Evolutionary conservation across 805 yeast genomes (phyloP), one percentile per base, ranked within the genome.

Genomic region (Metschnikowia cubensis): DNA sequence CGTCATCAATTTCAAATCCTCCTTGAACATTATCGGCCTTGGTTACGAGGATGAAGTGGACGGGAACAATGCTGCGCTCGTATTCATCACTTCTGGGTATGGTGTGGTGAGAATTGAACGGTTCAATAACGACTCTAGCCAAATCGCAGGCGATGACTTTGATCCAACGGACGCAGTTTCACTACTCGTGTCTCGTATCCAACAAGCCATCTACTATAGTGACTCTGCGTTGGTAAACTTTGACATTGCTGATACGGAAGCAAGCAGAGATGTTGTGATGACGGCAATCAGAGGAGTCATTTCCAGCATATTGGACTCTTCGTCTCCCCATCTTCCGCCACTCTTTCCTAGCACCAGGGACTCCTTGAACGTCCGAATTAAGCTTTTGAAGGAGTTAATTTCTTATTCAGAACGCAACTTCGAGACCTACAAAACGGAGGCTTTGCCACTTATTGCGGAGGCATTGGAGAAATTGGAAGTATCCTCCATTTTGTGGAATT

Each of bases 141-240:
- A 39, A 4, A 33, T 25, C 14, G 49, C 62, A 6, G 60, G 55
- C 2, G 55, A 56, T 1, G 63, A 56, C 4, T 57, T 52, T 4
- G 64, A 59, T 20, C 59, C 66, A 10, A 50, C 60, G 8, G 56
- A 58, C 20, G 59, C 60, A 0, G 55, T 54, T 29, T 31, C 3
- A n/a, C 74, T 83, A 42, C 72, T 87, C 33, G 84, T 84, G 61
- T 79, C 89, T 0, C 91, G 84, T 58, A 80, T 92, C 20, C 94
- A 86, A 56, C 97, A 91, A 66, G 96, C 91, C 0, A 80, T 91
- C 1, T 85, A 84, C 59, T 87, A 81, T 54, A 76, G 81, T 2
- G 67, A 72, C 65, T 60, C 76, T 66, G 39, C 73, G 2, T 77
- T 73, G 13, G 66, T 80, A 3, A 74, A 75, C 7, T 66, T 82